Percentiles rank a stretch among this genome's conserved stretches.
These are phyloP conservation scores for Amanita muscaria DNA, from an alignment of 768 basidiomycete genomes.

Conservation along the genomic window DNA sequence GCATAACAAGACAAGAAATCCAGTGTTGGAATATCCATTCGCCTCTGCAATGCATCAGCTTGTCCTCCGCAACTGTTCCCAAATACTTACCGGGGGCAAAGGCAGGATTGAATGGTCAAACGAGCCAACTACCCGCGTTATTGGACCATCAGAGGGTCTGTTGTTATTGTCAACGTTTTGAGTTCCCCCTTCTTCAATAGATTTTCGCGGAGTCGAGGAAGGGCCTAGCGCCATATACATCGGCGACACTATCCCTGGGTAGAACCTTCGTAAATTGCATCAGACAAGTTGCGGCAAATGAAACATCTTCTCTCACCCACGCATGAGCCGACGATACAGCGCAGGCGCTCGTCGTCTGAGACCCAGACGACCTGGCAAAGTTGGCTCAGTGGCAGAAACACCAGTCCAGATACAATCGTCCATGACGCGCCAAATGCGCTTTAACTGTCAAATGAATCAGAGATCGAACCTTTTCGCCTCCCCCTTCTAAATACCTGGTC, in stretches of 20 bases:
- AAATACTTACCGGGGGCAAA: conserved; percentile 63
- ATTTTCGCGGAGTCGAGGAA: conserved; percentile 14
- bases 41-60: conserved; percentile 39
- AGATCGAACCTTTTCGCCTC: neutral
- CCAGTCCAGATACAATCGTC: conserved; percentile 84
- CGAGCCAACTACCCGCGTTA: conserved; percentile 54
- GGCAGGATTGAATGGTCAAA: conserved; percentile 75
- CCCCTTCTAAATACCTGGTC: conserved; percentile 41
- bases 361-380: conserved; percentile 79
- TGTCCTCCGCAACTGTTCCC: neutral
- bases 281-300: conserved; percentile 5
- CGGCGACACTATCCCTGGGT: conserved; percentile 36
- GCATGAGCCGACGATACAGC: conserved; percentile 85
- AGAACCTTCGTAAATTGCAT: conserved; percentile 28
- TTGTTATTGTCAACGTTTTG: conserved; percentile 3
- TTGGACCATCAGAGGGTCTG: conserved; percentile 16
- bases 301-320: conserved; percentile 45
- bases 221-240: conserved; percentile 24
- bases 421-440: conserved; percentile 88
- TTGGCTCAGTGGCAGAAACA: conserved; percentile 68
- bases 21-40: conserved; percentile 84
- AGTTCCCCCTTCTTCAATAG: conserved; percentile 15
- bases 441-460: conserved; percentile 27
- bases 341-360: conserved; percentile 80
- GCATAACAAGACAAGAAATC: conserved; percentile 93